Evolutionary conservation across 2,329 filamentous ascomycete genomes (phyloP).

Genomic region (Mariannaea sp.): DNA sequence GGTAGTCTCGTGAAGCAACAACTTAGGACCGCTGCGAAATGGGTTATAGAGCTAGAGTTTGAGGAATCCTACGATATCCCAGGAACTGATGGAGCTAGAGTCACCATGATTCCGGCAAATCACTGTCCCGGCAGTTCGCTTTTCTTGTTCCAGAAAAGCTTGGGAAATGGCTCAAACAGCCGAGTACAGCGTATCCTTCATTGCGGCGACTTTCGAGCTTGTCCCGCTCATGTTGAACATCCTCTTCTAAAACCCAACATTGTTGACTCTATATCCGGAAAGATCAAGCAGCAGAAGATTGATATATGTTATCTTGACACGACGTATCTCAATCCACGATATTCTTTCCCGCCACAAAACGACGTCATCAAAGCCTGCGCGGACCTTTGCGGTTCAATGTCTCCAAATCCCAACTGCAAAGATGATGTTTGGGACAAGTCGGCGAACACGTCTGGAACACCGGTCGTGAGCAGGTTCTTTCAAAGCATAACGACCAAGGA

Average conservation of each 20-base stretch:
- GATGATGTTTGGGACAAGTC: slow-evolving; percentile 54
- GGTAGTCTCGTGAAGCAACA: slow-evolving; percentile 88
- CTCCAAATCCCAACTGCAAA: slow-evolving; percentile 61
- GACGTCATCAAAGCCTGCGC: slow-evolving; percentile 88
- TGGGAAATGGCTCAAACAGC: slow-evolving; percentile 62
- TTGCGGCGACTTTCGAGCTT: slow-evolving; percentile 95
- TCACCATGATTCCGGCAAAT: slow-evolving; percentile 96
- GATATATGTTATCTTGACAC: slow-evolving; percentile 97
- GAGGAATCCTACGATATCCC: slow-evolving; percentile 80
- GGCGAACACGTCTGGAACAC: slow-evolving; percentile 48
- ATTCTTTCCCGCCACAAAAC: slow-evolving; percentile 87
- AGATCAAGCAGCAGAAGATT: slow-evolving; percentile 79
- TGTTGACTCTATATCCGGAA: slow-evolving; percentile 71
- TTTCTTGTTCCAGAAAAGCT: slow-evolving; percentile 85
- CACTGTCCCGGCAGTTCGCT: slow-evolving; percentile 95
- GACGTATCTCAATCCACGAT: slow-evolving; percentile 94
- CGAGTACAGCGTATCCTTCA: slow-evolving; percentile 82
- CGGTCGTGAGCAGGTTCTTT: slow-evolving; percentile 60
- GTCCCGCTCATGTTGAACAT: slow-evolving; percentile 80
- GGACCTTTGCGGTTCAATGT: slow-evolving; percentile 81
- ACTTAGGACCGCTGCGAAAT: slow-evolving; percentile 82
- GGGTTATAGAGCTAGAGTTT: slow-evolving; percentile 84
- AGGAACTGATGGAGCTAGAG: slow-evolving; percentile 77
- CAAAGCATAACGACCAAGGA: slow-evolving; percentile 42
- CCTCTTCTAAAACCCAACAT: slow-evolving; percentile 78